Base-by-base conservation (phyloP, 2,329 filamentous ascomycete species). In the Dryadomyces quercivorus region DNA sequence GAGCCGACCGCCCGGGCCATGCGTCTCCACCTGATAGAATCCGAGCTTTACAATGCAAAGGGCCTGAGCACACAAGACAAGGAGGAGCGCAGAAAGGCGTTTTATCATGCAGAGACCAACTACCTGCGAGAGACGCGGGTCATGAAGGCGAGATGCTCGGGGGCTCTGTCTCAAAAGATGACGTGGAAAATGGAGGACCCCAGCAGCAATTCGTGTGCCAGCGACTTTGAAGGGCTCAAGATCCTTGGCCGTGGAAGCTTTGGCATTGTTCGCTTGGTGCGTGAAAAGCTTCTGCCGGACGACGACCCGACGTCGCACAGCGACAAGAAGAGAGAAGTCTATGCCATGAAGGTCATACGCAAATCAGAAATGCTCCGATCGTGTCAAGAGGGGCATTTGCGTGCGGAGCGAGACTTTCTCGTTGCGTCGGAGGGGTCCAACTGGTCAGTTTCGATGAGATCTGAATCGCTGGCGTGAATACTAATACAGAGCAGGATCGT, bases 321-420 rank as follows among this genome's bases (percentile, higher is more conserved):
- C 21, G 21, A 43, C 16, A 54, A 50, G 20, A 45, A 21, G 55
- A 78, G 75, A 51, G 77, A 86, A 55, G 82, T 95, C 0, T 97
- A 85, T 66, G 93, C 93, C 15, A 96, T 97, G 92, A 97, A 97
- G 66, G 87, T 95, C 36, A 97, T 97, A 61, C 83, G 86, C 56
- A 98, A 98, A 66, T 88, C 88, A 1, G 84, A 89, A 55, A 97
- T 96, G 91, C 76, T 97, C 54, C 82, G 84, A 13, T 93, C 89
- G 57, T 85, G 85, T 59, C 93, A 97, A 70, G 92, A 97, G 68
- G 92, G 88, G 0, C 93, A 97, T 69, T 69, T 98, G 20, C 82
- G 89, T 40, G 92, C 91, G 0, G 92, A 98, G 65, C 76, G 92
- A 60, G 93, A 97, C 63, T 94, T 97, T 60, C 76, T 98, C 8